Base-by-base conservation (phyloP, 805 yeast species). In the Metschnikowia kofuensis region DNA sequence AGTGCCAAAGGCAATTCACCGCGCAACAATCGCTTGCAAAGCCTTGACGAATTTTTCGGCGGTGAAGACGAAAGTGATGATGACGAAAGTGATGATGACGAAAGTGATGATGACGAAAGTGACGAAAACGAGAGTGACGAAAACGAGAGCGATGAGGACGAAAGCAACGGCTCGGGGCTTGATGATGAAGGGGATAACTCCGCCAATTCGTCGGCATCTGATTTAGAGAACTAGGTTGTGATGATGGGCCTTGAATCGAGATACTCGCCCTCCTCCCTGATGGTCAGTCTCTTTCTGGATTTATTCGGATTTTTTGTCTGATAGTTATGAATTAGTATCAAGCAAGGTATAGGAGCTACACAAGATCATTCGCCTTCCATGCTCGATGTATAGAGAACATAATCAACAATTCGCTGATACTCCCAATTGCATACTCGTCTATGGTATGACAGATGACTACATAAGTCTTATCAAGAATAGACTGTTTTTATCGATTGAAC, bases 21-120 rank as follows among this genome's bases (percentile, higher is more conserved):
- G 12, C 36, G 35, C 28, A 15, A 74, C 71, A 46, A 82, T 58
- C 78, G 80, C 50, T 65, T 87, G 35, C 96, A 89, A 63, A 86
- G 91, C 49, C 68, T 91, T 49, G 97, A 91, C 60, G 98, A 91
- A 52, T 91, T 91, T 63, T 83, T 91, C 56, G 85, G 77, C 12
- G 67, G 74, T 15, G 55, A 58, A 8, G 60, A 55, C 1, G 56
- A 45, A 71, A 47, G 45, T 9, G 58, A n/a, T n/a, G 57, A 55
- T 11, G 9, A 30, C 9, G 40, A 40, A 27, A 27, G 11, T 5
- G 49, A 35, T 13, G 44, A 29, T 2, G 70, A 66, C 1, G 69
- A 64, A 1, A 69, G 60, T 2, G 67, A 59, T 3, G 55, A 60
- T 16, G 68, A 63, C 9, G 69, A 65, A 3, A 14, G 28, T 12